Base-by-base conservation (phyloP, 2,329 filamentous ascomycete species). In the Chaetomium strumarium region DNA sequence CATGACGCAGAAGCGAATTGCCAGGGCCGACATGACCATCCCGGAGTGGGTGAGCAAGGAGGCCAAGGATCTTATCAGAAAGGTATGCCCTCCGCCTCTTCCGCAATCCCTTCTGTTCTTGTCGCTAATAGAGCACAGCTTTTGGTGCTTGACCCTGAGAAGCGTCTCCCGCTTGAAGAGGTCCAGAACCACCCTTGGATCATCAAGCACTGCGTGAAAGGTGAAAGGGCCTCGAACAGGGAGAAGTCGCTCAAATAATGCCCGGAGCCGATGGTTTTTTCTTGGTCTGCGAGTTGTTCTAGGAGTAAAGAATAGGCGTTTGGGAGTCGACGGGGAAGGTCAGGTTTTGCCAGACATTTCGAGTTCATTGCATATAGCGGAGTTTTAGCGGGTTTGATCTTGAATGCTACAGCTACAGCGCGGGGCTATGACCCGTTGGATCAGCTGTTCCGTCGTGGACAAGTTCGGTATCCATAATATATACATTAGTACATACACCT, bases 141-240 rank as follows among this genome's bases (percentile, higher is more conserved):
- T 37, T 81, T 99, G 40, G 90, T 96, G 17, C 79, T 97, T 51
- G 90, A 97, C 66, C 93, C 93, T 0, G 90, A 95, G 65, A 96
- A 96, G 77, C 80, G 93, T 59, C 88, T 99, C 62, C 81, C 90
- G 3, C 80, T 99, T 11, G 90, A 96, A 14, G 85, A 95, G 54
- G 86, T 97, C 36, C 85, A 92, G 69, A 78, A 79, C 48, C 93
- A 97, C 68, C 92, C 93, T 16, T 99, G 93, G 93, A 96, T 99
- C 64, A 69, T 96, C 61, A 97, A 96, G 76, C 89, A 97, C 70
- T 97, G 92, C 68, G 78, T 86, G 59, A 83, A 81, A 70, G 76
- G 77, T n/a, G 76, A 80, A 65, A 70, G 76, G 49, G 74, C 73
- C 6, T 62, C 72, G 36, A 78, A 75, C 65, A 74, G 74, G 53